These are phyloP conservation scores for Fusarium penzigii DNA, from an alignment of 2,329 filamentous ascomycete species.

Conservation along the genomic window DNA sequence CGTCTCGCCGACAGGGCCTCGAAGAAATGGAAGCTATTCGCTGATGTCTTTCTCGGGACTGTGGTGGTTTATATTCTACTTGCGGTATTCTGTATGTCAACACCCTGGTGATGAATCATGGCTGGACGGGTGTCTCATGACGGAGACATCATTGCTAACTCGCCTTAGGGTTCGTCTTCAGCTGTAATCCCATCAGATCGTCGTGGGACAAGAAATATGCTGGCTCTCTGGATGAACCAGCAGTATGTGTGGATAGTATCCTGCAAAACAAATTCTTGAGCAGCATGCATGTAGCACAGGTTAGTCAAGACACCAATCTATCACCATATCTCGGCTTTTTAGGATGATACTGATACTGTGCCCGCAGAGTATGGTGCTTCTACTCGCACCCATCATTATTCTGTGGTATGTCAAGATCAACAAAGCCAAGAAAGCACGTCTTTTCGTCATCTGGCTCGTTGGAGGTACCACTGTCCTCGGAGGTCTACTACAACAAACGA, in stretches of 20 bases:
- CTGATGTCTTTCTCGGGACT: constrained; percentile 11
- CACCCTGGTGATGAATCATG: no score
- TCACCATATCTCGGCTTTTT: no score
- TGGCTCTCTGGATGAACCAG: constrained; percentile 7
- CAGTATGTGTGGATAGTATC: constrained; percentile 2
- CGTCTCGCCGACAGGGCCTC: constrained; percentile 14
- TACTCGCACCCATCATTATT: constrained; percentile 9
- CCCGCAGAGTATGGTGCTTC: constrained; percentile 5
- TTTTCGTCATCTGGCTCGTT: constrained; percentile 16
- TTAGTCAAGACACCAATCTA: neutral
- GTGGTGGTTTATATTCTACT: constrained; percentile 12
- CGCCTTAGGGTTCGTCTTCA: constrained; percentile 3
- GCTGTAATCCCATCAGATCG: constrained; percentile 3
- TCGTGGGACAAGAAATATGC: constrained; percentile 12
- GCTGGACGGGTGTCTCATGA: no score
- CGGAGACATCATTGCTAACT: no score
- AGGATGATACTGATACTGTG: neutral
- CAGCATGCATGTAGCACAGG: constrained; percentile 19
- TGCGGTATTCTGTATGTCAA: constrained; percentile 9
- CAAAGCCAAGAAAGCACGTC: constrained; percentile 10
- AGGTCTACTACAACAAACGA: constrained; percentile 10
- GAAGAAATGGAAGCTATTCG: constrained; percentile 6
- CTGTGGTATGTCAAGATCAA: constrained; percentile 15
- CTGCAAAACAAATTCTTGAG: constrained; percentile 14
- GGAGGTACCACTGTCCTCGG: constrained; percentile 11